These are phyloP conservation scores for Capsicum baccatum DNA, from an alignment of 257 asterid species.

Conservation along the genomic window DNA sequence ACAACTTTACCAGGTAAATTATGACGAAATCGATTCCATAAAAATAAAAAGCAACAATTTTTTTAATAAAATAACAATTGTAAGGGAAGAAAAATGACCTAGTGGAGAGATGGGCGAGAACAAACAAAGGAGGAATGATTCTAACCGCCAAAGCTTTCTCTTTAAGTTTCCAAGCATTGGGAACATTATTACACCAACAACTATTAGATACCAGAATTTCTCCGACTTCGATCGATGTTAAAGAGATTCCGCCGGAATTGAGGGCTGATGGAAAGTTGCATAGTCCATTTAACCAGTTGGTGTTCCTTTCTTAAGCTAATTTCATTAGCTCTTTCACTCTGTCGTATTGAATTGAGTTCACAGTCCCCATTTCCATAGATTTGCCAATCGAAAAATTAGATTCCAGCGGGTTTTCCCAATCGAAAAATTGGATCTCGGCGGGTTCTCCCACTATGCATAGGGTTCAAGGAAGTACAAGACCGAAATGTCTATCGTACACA, in stretches of 20 bases:
- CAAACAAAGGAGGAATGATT: constrained; percentile 78
- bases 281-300: constrained; percentile 83
- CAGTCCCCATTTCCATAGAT: constrained; percentile 24
- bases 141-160: constrained; percentile 79
- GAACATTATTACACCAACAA: constrained; percentile 83
- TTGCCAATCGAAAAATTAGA: neutral
- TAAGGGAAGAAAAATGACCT: constrained; percentile 49
- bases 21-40: too few species aligned
- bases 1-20: too few species aligned
- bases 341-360: constrained; percentile 49
- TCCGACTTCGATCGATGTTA: constrained; percentile 79
- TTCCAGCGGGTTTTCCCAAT: neutral
- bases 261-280: constrained; percentile 67
- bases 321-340: constrained; percentile 70
- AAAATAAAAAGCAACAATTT: neutral
- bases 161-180: constrained; percentile 85
- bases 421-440: neutral
- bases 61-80: too few species aligned
- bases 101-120: constrained; percentile 75
- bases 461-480: too few species aligned
- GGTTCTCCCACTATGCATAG: too few species aligned
- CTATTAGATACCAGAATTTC: constrained; percentile 72
- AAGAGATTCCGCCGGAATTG: constrained; percentile 61
- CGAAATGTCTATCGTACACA: too few species aligned
- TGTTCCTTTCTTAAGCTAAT: constrained; percentile 74